Evolutionary conservation across 306 rosid genomes (phyloP), one percentile per base, ranked within the genome.

Genomic region (Luffa acutangula): DNA sequence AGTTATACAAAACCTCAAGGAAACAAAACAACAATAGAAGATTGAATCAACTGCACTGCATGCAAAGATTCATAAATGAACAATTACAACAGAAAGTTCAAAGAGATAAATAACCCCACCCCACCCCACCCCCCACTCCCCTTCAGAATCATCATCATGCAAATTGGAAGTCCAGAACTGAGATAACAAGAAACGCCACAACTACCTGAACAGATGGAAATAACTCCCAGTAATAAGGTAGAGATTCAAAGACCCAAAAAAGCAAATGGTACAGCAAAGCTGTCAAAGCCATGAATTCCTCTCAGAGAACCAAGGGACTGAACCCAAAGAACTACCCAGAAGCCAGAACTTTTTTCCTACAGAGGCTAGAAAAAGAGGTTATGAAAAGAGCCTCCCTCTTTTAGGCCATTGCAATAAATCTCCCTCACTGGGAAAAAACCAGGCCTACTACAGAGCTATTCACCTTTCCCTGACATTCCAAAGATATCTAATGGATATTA

Each of bases 281-380:
- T 86, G 95, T 86, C 88, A 87, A n/a, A 79, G 93, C 92, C 90
- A 91, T 91, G 97, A 92, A 94, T 89, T 90, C 84, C 84, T 83
- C 46, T 80, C 89, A 87, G 89, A 86, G 79, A 87, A 87, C 89
- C 93, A 84, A 91, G 90, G 90, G 87, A 84, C 75, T 86, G 77
- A 83, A 84, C 84, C 85, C 90, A 51, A 81, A 75, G 78, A 85
- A 87, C 88, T 88, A 92, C 83, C 86, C 89, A 85, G 81, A 82
- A 43, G 78, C 78, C 85, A 86, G 84, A 59, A 86, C 84, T 15
- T 66, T 85, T 83, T 82, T 62, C 25, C 78, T 69, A 81, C 82
- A 83, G 79, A 58, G 82, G 85, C 83, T 82, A 82, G 83, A 52
- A 34, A 33, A 52, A 51, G 12, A 49, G 60, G 77, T 2, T 42